These are phyloP conservation scores for Huntiella abstrusa DNA, from an alignment of 2,329 filamentous ascomycete genomes.

Conservation along the genomic window DNA sequence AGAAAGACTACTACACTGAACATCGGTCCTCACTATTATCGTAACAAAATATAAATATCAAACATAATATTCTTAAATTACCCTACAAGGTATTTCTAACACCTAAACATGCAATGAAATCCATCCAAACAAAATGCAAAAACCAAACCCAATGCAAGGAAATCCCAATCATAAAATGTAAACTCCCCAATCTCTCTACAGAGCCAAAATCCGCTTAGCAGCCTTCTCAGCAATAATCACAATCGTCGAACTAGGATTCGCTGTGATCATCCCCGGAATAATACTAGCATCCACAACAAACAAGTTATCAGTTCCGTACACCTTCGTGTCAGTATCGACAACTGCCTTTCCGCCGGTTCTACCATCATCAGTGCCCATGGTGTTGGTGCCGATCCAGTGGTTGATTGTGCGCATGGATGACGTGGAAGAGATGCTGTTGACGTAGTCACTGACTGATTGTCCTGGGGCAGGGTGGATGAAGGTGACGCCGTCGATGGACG, in stretches of 20 bases:
- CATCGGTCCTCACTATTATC: too few species aligned
- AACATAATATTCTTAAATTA: too few species aligned
- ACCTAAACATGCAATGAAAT: not conserved
- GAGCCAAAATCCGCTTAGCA: slow-evolving; percentile 18
- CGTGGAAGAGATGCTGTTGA: slow-evolving; percentile 25
- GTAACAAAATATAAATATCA: too few species aligned
- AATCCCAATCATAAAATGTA: not conserved
- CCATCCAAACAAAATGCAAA: not conserved
- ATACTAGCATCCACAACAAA: slow-evolving; percentile 51
- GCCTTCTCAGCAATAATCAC: slow-evolving; percentile 46
- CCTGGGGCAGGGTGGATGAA: slow-evolving; percentile 29
- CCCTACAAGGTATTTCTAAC: not conserved
- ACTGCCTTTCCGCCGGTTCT: slow-evolving; percentile 34
- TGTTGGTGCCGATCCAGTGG: slow-evolving; percentile 40
- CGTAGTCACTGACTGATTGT: slow-evolving; percentile 35
- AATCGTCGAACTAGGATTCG: slow-evolving; percentile 48
- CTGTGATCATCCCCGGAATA: slow-evolving; percentile 49
- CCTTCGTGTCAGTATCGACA: slow-evolving; percentile 42
- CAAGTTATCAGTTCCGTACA: slow-evolving; percentile 49
- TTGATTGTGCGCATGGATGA: slow-evolving; percentile 24
- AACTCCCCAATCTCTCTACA: not conserved
- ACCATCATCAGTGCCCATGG: slow-evolving; percentile 39
- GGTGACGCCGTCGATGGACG: slow-evolving; percentile 33
- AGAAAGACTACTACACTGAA: too few species aligned
- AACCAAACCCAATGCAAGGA: slow-evolving; percentile 1